Base-by-base conservation (phyloP, 2,329 filamentous ascomycete genomes). In the Tolypocladium endophyticum region DNA sequence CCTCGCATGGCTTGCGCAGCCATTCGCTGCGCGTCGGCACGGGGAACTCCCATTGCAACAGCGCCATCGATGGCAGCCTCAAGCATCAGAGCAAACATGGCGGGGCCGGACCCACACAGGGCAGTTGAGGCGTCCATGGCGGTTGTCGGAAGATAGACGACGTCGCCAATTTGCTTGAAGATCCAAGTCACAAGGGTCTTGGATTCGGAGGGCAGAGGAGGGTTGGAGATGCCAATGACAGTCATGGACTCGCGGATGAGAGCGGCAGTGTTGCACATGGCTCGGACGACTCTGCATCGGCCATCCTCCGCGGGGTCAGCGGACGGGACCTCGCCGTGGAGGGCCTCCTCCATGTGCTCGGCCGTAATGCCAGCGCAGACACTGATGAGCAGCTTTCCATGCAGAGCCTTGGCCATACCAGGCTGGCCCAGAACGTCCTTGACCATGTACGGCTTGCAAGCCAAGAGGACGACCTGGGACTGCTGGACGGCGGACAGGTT, bases 191-290 rank as follows among this genome's bases (percentile, higher is more conserved):
- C 81, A 14, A 92, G 79, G 61, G 69, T 73, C 54, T 81, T 76
- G 36, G 80, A 79, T 23, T 77, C 73, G 1, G 78, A 69, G 6
- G 81, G 77, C 18, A 90, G 76, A 3, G 85, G 80, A 11, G 86
- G 83, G 11, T 76, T 78, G 8, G 81, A 78, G 54, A 81, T 85
- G 55, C 84, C 86, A 65, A 96, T 87, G 58, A 94, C 85, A 4
- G 87, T 93, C 89, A 94, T 94, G 65, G 84, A 87, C 73, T 95
- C 87, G 55, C 89, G 78, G 60, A 95, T 87, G 56, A 89, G 81
- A 33, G 87, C 86, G 14, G 90, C 90, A 0, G 89, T 92, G 76
- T 95, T 95, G 66, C 90, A 90, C 84, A 95, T 91, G 59, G 88
- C 90, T 38, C 90, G 81, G 5, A 95, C 86, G 53, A 94, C 80